Evolutionary conservation across 768 basidiomycete species (phyloP), one percentile per base, ranked within the genome.

Genomic region (Naematelia aurantialba): DNA sequence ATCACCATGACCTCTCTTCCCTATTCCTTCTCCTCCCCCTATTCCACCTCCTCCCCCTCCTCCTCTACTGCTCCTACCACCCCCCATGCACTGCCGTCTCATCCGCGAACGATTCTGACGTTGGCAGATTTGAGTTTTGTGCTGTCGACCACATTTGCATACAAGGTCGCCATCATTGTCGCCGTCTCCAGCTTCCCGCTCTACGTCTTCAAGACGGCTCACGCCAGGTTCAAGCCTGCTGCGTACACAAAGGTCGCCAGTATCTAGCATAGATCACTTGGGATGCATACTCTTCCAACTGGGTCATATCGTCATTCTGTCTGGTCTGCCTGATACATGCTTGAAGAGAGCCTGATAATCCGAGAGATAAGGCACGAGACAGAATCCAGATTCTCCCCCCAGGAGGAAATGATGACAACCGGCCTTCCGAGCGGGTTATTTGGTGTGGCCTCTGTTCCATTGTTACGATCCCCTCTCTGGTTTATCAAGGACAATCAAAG

Each of bases 81-180:
- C 19, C 42, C 19, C 12, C 42, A 12, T 19, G 19, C 12, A 44
- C 19, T 44, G 42, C n/a, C 5, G 45, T 26, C 42, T 42, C 34
- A n/a, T 47, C 11, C 14, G 29, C 27, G 14, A 1, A 29, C 5
- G 24, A 31, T n/a, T 24, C 24, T 31, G 5, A 29, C 50, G 4
- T 58, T 55, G 19, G 5, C 69, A 97, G 94, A 99, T 79, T 85
- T 96, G 47, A 82, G 88, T 0, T 98, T 98, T 72, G 93, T 98
- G 39, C 81, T 94, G 3, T 90, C 94, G 3, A 72, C 85, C 30
- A 83, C 85, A 22, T 99, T 97, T 78, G 85, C 86, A 21, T 93
- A 89, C 90, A 98, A 97, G 78, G 89, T 96, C 12, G 88, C 88
- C 0, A 85, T 94, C 48, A 96, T 98, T 70, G 92, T 99, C 2